Percentiles rank a stretch among this genome's conserved stretches.
phyloP scores from a whole-genome alignment of 2,329 filamentous ascomycete genomes.

The Hirsutella rhossiliensis region DNA sequence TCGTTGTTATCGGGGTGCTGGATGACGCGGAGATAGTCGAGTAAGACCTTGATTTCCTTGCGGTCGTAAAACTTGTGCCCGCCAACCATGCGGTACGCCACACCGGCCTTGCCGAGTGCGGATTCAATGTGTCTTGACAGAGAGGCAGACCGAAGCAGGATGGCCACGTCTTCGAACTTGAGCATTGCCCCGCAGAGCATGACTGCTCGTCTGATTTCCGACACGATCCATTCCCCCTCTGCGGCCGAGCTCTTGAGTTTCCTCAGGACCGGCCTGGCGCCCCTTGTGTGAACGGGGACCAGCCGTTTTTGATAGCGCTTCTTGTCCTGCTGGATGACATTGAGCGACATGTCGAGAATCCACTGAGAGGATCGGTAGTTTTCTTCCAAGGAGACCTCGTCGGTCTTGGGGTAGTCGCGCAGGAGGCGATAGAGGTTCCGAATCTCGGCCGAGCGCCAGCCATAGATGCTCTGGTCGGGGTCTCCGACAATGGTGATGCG shows the following conservation, averaged over 20 bases:
- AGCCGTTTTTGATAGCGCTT: constrained; percentile 69
- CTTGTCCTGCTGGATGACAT: constrained; percentile 83
- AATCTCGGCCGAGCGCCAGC: constrained; percentile 87
- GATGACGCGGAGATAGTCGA: constrained; percentile 82
- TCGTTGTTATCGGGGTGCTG: constrained; percentile 81
- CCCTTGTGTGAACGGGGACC: constrained; percentile 66
- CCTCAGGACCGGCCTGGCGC: constrained; percentile 70
- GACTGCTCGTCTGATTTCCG: constrained; percentile 62
- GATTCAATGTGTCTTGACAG: constrained; percentile 80
- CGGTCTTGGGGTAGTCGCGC: constrained; percentile 61
- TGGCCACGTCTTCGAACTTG: constrained; percentile 65
- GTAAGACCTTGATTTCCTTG: constrained; percentile 70
- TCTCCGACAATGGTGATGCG: constrained; percentile 94
- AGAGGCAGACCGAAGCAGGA: constrained; percentile 73
- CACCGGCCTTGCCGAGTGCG: constrained; percentile 64
- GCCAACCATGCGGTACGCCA: constrained; percentile 86
- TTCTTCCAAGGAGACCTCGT: constrained; percentile 77
- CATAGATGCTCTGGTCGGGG: constrained; percentile 95
- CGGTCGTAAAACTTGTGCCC: constrained; percentile 88
- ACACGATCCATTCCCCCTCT: constrained; percentile 82
- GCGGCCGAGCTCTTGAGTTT: constrained; percentile 54
- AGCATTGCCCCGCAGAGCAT: constrained; percentile 64
- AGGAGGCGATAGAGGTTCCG: constrained; percentile 75
- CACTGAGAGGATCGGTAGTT: constrained; percentile 88
- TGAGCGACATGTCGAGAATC: constrained; percentile 68